Conservation (phyloP, 306 rosid genomes). For the Mucuna pruriens region DNA sequence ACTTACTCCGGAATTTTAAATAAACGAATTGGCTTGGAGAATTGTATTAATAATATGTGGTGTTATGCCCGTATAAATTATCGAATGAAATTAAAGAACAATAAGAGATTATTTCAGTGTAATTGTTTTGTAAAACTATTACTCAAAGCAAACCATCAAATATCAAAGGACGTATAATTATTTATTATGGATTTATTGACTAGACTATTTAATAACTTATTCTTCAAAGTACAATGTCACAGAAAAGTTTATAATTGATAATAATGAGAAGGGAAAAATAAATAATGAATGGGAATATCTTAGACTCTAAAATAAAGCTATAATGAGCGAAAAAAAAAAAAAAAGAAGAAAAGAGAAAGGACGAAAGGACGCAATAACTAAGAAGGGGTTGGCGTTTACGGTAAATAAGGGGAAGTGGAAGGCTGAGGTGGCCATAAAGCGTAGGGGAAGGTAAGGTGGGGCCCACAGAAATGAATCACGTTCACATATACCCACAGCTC, state of each 20-base stretch:
- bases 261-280: background rate
- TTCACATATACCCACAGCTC: background rate
- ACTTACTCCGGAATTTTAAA: too few species aligned
- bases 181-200: background rate
- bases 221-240: background rate
- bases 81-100: background rate
- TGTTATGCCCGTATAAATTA: background rate
- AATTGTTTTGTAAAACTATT: background rate
- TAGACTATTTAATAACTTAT: background rate
- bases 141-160: too few species aligned
- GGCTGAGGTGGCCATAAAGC: constrained; percentile 65
- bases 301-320: background rate
- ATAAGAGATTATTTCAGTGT: background rate
- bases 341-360: background rate
- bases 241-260: background rate
- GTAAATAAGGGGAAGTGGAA: constrained; percentile 15
- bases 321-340: too few species aligned
- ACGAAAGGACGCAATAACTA: background rate
- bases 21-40: too few species aligned
- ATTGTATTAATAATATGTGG: too few species aligned
- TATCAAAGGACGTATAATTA: background rate
- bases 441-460: constrained; percentile 40
- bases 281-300: background rate
- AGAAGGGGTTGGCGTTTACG: constrained; percentile 28
- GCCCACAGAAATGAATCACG: constrained; percentile 34